These are phyloP conservation scores for Stropharia rugosoannulata DNA, from an alignment of 768 basidiomycete genomes.

Conservation along the genomic window DNA sequence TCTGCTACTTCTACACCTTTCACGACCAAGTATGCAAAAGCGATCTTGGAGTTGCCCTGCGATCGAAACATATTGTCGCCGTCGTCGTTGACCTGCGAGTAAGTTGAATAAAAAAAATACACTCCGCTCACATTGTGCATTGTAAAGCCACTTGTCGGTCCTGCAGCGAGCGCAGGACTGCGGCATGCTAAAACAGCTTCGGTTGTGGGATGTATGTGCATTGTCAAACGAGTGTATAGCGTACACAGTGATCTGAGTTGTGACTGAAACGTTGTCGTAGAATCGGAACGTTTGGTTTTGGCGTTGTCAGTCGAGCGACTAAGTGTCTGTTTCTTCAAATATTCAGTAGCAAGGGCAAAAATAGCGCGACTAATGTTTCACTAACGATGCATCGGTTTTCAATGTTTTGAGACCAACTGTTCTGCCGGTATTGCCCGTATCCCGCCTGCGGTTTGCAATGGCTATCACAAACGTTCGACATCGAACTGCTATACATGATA, in stretches of 20 bases:
- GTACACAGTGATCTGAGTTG: not conserved
- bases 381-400: no score
- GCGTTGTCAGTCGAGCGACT: no score
- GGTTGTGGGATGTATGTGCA: not conserved
- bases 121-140: not conserved
- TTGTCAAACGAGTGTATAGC: not conserved
- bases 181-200: not conserved
- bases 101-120: not conserved
- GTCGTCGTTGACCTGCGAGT: not conserved
- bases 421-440: not conserved
- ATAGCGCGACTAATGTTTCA: no score
- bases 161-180: not conserved
- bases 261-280: not conserved
- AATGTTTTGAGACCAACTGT: not conserved
- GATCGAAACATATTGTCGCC: constrained; percentile 1
- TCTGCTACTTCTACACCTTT: no score
- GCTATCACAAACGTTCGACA: not conserved
- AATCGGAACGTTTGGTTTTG: no score
- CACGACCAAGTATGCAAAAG: not conserved
- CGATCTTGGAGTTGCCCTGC: not conserved
- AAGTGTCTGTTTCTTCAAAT: no score
- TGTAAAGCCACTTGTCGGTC: not conserved
- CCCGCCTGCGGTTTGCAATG: not conserved
- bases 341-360: no score
- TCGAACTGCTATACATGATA: not conserved